These are phyloP conservation scores for Ganoderma lucidum DNA, from an alignment of 1,284 basidiomycete species.

Conservation along the genomic window DNA sequence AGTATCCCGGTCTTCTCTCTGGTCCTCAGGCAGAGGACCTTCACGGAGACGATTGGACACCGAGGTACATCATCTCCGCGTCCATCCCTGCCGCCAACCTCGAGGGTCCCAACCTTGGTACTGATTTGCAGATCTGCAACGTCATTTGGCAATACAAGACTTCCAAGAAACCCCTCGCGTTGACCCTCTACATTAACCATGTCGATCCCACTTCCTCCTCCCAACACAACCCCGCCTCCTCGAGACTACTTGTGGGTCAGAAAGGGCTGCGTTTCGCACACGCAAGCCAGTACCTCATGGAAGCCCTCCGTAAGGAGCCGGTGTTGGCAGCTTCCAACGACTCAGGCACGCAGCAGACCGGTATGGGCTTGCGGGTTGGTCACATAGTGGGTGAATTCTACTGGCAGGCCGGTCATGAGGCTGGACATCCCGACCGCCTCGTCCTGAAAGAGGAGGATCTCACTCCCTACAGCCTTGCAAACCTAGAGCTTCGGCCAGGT, in stretches of 20 bases:
- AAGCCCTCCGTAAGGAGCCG: not conserved
- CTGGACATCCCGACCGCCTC: not conserved
- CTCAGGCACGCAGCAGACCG: not conserved
- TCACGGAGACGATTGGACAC: conserved; percentile 13
- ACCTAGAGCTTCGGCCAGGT: conserved; percentile 4
- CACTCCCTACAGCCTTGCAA: conserved; percentile 12
- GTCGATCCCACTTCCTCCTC: conserved; percentile 1
- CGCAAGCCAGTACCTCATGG: conserved; percentile 13
- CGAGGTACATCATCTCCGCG: conserved; percentile 22
- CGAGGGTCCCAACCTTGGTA: not conserved
- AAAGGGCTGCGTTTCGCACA: conserved; percentile 15
- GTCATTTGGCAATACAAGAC: conserved; percentile 21
- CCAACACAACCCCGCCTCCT: conserved; percentile 7
- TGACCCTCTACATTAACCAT: conserved; percentile 29
- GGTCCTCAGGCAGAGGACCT: conserved; percentile 13
- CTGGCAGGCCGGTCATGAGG: not conserved
- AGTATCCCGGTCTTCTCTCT: conserved; percentile 23
- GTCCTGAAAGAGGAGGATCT: conserved; percentile 8
- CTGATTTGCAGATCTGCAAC: conserved; percentile 14
- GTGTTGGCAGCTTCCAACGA: not conserved
- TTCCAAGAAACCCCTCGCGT: not conserved
- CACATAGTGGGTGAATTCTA: conserved; percentile 8
- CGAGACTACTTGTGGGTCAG: conserved; percentile 6
- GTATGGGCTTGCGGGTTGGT: conserved; percentile 12
- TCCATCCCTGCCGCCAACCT: conserved; percentile 12